phyloP scores from a whole-genome alignment of 257 asterid genomes.

The Knoxia roxburghii region DNA sequence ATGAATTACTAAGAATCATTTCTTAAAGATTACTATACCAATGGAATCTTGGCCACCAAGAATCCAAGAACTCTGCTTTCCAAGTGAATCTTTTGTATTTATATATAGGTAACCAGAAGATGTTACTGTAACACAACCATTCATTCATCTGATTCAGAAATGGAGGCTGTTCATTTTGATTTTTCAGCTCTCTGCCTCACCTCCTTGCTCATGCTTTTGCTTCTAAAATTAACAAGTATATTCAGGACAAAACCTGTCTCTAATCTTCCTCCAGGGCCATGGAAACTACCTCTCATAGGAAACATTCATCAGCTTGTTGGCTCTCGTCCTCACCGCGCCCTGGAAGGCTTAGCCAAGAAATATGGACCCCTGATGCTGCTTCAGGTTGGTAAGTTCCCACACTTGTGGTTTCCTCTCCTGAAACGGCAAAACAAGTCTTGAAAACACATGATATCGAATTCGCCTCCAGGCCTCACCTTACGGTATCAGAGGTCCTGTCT shows the following conservation, averaged over 20 bases:
- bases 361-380: constrained; percentile 19
- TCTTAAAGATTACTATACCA: no score
- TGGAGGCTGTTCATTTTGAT: neutral
- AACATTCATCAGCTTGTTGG: constrained; percentile 18
- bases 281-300: constrained; percentile 6
- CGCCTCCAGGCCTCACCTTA: constrained; percentile 9
- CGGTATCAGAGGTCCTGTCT: neutral
- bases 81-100: no score
- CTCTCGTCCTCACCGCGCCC: constrained; percentile 2
- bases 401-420: constrained; percentile 20
- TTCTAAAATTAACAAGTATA: neutral
- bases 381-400: constrained; percentile 12
- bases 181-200: neutral
- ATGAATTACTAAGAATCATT: no score
- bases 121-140: no score
- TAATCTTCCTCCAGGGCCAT: no score
- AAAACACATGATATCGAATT: constrained; percentile 18
- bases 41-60: no score
- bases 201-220: neutral
- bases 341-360: constrained; percentile 10
- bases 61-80: no score
- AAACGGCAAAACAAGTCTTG: constrained; percentile 12
- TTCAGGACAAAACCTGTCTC: neutral
- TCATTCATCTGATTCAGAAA: no score
- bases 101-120: no score